These are phyloP conservation scores for Euphrasia arctica DNA, from an alignment of 305 asterid genomes.

Conservation along the genomic window DNA sequence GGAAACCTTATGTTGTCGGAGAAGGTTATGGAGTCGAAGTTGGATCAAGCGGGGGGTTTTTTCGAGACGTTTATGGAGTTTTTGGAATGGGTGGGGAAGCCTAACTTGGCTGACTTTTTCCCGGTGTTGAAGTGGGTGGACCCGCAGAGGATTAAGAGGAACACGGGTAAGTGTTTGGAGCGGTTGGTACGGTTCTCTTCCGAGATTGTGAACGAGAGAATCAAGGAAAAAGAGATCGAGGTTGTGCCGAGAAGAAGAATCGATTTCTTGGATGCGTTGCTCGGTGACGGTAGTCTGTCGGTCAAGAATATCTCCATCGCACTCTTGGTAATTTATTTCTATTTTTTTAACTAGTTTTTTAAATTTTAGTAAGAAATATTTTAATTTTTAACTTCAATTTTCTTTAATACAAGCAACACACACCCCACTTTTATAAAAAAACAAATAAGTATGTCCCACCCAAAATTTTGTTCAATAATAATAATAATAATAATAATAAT, in stretches of 20 bases:
- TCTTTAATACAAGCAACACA: too few species aligned
- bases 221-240: neutral
- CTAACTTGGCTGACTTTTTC: conserved; percentile 3
- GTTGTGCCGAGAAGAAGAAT: neutral
- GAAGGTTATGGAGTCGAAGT: conserved; percentile 5
- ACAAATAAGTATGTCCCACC: too few species aligned
- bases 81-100: conserved; percentile 1
- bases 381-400: neutral
- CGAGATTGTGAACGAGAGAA: conserved; percentile 11
- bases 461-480: too few species aligned
- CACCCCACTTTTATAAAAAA: too few species aligned
- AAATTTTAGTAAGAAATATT: neutral
- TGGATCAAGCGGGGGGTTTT: neutral
- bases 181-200: neutral
- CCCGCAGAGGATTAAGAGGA: conserved; percentile 7
- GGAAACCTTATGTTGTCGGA: neutral
- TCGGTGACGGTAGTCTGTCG: conserved; percentile 10
- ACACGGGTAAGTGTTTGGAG: neutral
- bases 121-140: conserved; percentile 12
- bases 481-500: too few species aligned
- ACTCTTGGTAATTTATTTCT: neutral
- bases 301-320: neutral
- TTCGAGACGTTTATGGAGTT: neutral
- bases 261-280: conserved; percentile 8
- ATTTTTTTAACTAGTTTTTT: neutral